phyloP scores from a whole-genome alignment of 371 early-diverging fungal genomes.

The Mortierella sp. region DNA sequence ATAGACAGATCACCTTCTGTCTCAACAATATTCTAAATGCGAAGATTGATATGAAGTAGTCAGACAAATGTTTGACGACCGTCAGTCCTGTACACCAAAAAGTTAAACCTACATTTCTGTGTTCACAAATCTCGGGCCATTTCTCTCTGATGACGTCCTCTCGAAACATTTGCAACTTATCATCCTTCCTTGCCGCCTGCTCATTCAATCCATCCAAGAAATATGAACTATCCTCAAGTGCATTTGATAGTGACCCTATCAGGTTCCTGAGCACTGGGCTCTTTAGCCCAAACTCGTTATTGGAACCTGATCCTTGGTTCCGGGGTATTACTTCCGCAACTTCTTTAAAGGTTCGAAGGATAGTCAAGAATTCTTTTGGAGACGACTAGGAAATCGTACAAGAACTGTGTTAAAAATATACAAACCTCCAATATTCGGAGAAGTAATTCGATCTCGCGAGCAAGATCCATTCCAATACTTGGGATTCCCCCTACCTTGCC shows the following conservation, averaged over 20 bases:
- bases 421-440: background rate
- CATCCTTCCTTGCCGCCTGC: constrained; percentile 59
- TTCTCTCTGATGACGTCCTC: constrained; percentile 51
- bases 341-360: constrained; percentile 65
- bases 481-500: constrained; percentile 58
- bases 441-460: background rate
- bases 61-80: no score
- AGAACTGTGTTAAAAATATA: background rate
- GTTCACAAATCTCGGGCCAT: constrained; percentile 68
- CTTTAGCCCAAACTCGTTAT: constrained; percentile 34
- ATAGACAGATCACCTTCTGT: constrained; percentile 65
- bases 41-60: background rate
- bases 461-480: background rate
- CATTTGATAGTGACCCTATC: constrained; percentile 60
- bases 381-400: constrained; percentile 57
- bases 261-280: constrained; percentile 57
- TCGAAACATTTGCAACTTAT: constrained; percentile 65
- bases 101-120: constrained; percentile 58
- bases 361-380: constrained; percentile 70
- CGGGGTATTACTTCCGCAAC: constrained; percentile 54
- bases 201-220: constrained; percentile 59
- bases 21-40: constrained; percentile 58
- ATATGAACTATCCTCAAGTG: constrained; percentile 47
- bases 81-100: no score
- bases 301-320: background rate